Percentiles rank a stretch among this genome's conserved stretches.
These are phyloP conservation scores for Aspergillus tanneri DNA, from an alignment of 2,329 filamentous ascomycete genomes.

Conservation along the genomic window DNA sequence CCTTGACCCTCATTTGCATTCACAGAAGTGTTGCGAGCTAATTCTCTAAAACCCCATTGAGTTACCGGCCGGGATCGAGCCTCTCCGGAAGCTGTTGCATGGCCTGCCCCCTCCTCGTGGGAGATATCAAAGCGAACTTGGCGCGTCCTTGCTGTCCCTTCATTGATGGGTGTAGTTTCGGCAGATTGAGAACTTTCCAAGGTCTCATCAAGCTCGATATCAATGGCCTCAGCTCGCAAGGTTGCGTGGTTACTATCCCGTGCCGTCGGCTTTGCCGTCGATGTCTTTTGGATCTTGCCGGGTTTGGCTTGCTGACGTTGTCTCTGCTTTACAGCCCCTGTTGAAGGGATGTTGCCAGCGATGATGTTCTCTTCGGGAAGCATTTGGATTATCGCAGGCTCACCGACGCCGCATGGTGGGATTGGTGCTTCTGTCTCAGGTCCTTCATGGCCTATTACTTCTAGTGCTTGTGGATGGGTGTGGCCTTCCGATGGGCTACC, in stretches of 20 bases:
- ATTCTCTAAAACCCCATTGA: not conserved
- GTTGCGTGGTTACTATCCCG: too few species aligned
- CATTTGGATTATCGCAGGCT: too few species aligned
- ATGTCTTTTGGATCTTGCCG: too few species aligned
- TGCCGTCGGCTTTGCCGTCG: too few species aligned
- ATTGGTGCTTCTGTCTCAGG: not conserved
- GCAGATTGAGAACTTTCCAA: too few species aligned
- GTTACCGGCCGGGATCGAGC: not conserved
- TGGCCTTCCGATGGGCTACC: not conserved
- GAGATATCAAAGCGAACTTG: conserved; percentile 1
- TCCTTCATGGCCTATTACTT: not conserved
- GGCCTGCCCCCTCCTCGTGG: not conserved
- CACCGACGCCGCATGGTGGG: too few species aligned
- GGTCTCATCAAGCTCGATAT: not conserved
- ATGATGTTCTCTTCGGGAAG: too few species aligned
- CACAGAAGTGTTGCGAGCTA: not conserved
- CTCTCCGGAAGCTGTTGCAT: not conserved
- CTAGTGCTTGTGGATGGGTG: not conserved
- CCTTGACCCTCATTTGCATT: too few species aligned
- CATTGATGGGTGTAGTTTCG: too few species aligned
- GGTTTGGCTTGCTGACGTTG: too few species aligned
- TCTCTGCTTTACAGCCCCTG: too few species aligned
- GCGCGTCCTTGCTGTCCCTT: not conserved
- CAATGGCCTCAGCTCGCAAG: not conserved
- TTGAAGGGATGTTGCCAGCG: too few species aligned